Base-by-base conservation (phyloP, 306 rosid species). In the Prunus kanzakura region DNA sequence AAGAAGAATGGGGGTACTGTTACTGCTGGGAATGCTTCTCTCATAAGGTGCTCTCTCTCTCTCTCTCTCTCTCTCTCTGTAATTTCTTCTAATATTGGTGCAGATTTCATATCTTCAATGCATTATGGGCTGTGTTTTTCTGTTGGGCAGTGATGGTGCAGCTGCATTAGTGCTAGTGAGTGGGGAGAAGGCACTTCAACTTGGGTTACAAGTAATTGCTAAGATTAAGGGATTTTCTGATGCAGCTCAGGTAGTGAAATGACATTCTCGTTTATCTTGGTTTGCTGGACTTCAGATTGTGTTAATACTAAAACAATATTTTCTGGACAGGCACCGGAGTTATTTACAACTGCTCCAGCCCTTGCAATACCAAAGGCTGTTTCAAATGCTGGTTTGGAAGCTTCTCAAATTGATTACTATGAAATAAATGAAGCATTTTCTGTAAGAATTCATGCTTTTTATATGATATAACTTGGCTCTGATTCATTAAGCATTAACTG, bases 351-450 rank as follows among this genome's bases (percentile, higher is more conserved):
- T 71, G 94, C 98, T 69, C 98, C 97, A 22, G 85, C 97, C 72
- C 96, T 90, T 30, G 97, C 89, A 16, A 90, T 91, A 72, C 97
- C 96, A 16, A 91, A 85, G 86, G 98, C 98, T 57, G 86, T 94
- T 79, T 87, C 91, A 72, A 90, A 88, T 86, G 87, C 98, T 82
- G 89, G 97, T 76, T 87, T 93, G 80, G 74, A 81, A 78, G 89
- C 93, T 81, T 90, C 98, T 79, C 91, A 90, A 75, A 86, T 93
- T 70, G 97, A 91, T 88, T 91, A 83, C 78, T 94, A 85, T 75
- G 97, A 94, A 84, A 94, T 94, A 83, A 91, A 94, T 81, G 98
- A 94, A 86, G 98, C 98, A 15, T 94, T 94, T 82, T 90, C 98
- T 16, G 98, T 91, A 84, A 78, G 96, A 76, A 63, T 45, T 56